Evolutionary conservation across 2,329 filamentous ascomycete species (phyloP).

Genomic region (Aspergillus viridinutans): DNA sequence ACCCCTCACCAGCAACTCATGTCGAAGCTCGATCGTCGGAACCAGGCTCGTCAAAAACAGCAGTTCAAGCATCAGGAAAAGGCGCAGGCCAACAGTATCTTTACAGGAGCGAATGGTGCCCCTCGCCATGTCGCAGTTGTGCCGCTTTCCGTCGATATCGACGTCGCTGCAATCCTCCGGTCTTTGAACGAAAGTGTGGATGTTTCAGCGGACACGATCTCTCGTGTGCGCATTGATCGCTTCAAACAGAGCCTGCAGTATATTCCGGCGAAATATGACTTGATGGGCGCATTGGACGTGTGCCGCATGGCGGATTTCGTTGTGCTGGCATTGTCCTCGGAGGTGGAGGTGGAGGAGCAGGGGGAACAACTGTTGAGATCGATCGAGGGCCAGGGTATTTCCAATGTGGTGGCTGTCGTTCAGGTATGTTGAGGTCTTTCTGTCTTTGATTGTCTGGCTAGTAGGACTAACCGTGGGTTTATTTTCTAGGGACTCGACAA

Average conservation of each 20-base stretch:
- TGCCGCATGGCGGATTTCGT: constrained; percentile 89
- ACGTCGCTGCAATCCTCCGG: constrained; percentile 63
- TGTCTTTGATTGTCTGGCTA: neutral
- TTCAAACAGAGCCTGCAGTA: constrained; percentile 96
- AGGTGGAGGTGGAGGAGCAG: constrained; percentile 69
- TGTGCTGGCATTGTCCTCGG: constrained; percentile 75
- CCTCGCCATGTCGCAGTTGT: constrained; percentile 85
- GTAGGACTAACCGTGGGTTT: constrained; percentile 8
- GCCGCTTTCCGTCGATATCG: constrained; percentile 70
- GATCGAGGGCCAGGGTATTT: constrained; percentile 90
- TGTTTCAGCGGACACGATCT: constrained; percentile 59
- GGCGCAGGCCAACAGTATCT: constrained; percentile 72
- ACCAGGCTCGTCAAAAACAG: constrained; percentile 89
- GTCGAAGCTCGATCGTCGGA: constrained; percentile 93
- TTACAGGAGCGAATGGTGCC: constrained; percentile 79
- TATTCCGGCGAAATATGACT: constrained; percentile 66
- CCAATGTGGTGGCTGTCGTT: constrained; percentile 82
- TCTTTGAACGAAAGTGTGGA: constrained; percentile 76
- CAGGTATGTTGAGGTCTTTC: constrained; percentile 44
- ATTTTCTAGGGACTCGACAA: constrained; percentile 58
- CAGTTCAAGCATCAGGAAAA: constrained; percentile 79
- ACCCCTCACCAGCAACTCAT: constrained; percentile 95
- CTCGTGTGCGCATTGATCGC: constrained; percentile 71
- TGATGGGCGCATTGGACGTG: constrained; percentile 76
- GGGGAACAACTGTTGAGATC: constrained; percentile 82